Evolutionary conservation across 495 filamentous ascomycete species (phyloP), one percentile per base, ranked within the genome.

Genomic region (Penicillium antarcticum): DNA sequence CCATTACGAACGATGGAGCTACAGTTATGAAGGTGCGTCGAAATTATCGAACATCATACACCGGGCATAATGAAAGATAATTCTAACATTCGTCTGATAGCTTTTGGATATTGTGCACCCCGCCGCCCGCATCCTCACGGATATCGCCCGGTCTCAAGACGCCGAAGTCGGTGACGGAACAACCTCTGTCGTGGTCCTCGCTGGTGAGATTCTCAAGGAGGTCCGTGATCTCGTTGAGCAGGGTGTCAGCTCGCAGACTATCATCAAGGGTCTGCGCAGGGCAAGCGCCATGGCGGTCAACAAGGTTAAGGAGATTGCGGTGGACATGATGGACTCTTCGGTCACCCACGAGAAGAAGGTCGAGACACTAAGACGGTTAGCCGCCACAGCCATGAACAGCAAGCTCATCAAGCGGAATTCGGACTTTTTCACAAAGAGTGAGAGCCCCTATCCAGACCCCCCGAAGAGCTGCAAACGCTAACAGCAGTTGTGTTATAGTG

Each of bases 341-440:
- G 69, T 52, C 36, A 83, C 73, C 58, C 89, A 95, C 68, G 80
- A 82, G 36, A 95, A 92, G 73, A 86, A 88, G 74, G 82, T 90
- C 55, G 91, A 96, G 66, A 97, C 92, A 26, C 80, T 98, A 42
- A 76, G 78, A 68, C 92, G 95, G 64, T 77, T 98, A 60, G 94
- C 94, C 21, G 91, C 77, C 39, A 98, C 94, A n/a, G 94, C 94
- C 53, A 98, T 98, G 94, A 97, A 92, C 75, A 95, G 89, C 78
- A 98, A 98, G 77, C 80, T 98, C 53, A 97, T 98, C 72, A 95
- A 98, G 79, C 84, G 91, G 61, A 97, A 98, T 71, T 87, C 92
- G 45, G 84, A 83, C 3, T 98, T 98, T 73, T 98, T 98, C 70
- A 97, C 94, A 31, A 91, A 96, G 77, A 98, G 91, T 95, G 76